These are phyloP conservation scores for Globisporangium takayamanum DNA, from an alignment of 352 stramenopile species.

Conservation along the genomic window DNA sequence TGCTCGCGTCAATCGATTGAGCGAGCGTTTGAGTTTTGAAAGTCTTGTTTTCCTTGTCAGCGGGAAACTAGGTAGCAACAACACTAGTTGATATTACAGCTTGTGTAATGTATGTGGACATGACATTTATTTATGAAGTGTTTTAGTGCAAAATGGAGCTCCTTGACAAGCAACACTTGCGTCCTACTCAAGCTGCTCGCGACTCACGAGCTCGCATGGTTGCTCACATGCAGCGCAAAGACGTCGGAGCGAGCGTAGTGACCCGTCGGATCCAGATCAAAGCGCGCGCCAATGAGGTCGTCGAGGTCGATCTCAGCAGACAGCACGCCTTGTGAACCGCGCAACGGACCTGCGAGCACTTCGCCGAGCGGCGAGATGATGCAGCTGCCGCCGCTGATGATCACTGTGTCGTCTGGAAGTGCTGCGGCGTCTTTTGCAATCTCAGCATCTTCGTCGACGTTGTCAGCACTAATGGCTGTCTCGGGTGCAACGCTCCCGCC, in stretches of 20 bases:
- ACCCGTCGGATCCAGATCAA: constrained; percentile 16
- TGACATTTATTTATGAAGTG: not conserved
- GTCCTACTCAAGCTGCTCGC: not conserved
- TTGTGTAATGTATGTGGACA: not conserved
- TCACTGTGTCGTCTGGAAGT: constrained; percentile 14
- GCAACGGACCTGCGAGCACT: constrained; percentile 18
- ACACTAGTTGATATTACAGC: not conserved
- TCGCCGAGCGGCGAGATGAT: constrained; percentile 22
- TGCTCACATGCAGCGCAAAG: constrained; percentile 14
- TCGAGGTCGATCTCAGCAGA: constrained; percentile 21
- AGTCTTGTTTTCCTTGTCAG: not conserved
- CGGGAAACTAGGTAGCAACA: not conserved
- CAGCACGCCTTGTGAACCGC: constrained; percentile 14
- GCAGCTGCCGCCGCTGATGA: constrained; percentile 22
- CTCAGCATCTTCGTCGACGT: not conserved
- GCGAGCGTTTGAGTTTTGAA: not conserved
- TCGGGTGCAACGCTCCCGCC: not conserved
- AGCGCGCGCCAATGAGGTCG: constrained; percentile 16
- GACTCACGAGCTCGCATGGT: not conserved
- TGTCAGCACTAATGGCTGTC: not conserved
- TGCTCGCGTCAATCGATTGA: not conserved
- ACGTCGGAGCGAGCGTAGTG: constrained; percentile 21
- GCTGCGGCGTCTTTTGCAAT: not conserved
- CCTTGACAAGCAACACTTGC: not conserved
- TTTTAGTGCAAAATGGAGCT: no score